Evolutionary conservation across 805 yeast species (phyloP), one percentile per base, ranked within the genome.

Genomic region (Lachancea lanzarotensis): DNA sequence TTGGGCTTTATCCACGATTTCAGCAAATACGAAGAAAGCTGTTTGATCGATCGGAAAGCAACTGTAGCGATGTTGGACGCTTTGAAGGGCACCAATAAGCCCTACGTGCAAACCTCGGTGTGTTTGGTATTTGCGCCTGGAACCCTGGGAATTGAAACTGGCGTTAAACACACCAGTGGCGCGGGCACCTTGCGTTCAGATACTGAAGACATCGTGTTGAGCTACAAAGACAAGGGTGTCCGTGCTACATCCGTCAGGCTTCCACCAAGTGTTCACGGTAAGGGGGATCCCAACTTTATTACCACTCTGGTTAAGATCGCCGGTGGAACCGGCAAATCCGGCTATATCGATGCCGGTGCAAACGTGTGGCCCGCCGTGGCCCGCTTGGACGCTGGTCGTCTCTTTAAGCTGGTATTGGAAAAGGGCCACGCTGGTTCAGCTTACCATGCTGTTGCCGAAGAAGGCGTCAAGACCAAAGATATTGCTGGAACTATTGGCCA

Each of bases 1-100:
- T 46, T 66, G 34, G 75, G 64, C 1, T 69, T 62, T 48, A 48
- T 55, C 22, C 67, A 65, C 46, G 67, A 67, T 40, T 65, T 60
- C 42, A 17, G 45, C 3, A 49, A 58, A 11, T 52, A 46, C 31
- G 51, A 37, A 2, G 38, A 53, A n/a, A 33, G 55, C 20, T 42
- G 49, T 31, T 44, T 45, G 19, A 38, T 53, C 35, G 72, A 68
- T 34, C 43, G 38, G n/a, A 46, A 32, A 4, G 71, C 69, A 1
- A 41, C 59, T n/a, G 39, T 46, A 12, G 55, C 66, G 11, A 52
- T 69, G 47, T 41, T 50, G 29, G 60, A 60, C 2, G 62, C 62
- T 6, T 35, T 65, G 2, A 50, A 42, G 12, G 68, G 65, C 2
- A 52, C 70, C 3, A 45, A 52, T 15, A 65, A 66, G 40, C 48